Conservation (phyloP, 306 rosid genomes). For the Luffa acutangula region DNA sequence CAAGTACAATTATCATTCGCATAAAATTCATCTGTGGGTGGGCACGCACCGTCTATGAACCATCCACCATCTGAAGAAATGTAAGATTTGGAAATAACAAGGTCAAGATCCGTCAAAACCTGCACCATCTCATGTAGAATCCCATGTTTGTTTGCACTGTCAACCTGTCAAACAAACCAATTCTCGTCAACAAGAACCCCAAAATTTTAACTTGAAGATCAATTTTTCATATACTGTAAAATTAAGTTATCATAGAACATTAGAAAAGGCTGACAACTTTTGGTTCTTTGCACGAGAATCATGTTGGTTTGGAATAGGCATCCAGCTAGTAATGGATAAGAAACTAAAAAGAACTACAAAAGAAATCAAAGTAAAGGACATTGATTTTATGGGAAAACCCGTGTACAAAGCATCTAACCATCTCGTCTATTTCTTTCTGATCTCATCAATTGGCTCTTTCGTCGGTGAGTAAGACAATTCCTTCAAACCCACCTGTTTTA, state of each 20-base stretch:
- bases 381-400: neutral
- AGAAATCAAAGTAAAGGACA: neutral
- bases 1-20: neutral
- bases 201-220: neutral
- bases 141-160: slow-evolving; percentile 91
- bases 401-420: neutral
- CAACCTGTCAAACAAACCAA: slow-evolving; percentile 47
- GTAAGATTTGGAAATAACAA: slow-evolving; percentile 79
- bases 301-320: neutral
- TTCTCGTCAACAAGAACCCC: neutral
- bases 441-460: neutral
- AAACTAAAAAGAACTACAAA: neutral
- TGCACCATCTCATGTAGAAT: slow-evolving; percentile 93
- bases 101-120: slow-evolving; percentile 87
- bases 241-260: neutral
- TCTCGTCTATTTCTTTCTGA: neutral
- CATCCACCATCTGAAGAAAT: slow-evolving; percentile 95
- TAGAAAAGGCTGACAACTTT: neutral
- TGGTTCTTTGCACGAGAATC: neutral
- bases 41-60: slow-evolving; percentile 81
- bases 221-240: neutral
- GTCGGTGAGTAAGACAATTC: neutral
- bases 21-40: neutral
- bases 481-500: neutral
- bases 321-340: neutral